phyloP scores from a whole-genome alignment of 208 protist species.

The Trypanosoma vivax region DNA sequence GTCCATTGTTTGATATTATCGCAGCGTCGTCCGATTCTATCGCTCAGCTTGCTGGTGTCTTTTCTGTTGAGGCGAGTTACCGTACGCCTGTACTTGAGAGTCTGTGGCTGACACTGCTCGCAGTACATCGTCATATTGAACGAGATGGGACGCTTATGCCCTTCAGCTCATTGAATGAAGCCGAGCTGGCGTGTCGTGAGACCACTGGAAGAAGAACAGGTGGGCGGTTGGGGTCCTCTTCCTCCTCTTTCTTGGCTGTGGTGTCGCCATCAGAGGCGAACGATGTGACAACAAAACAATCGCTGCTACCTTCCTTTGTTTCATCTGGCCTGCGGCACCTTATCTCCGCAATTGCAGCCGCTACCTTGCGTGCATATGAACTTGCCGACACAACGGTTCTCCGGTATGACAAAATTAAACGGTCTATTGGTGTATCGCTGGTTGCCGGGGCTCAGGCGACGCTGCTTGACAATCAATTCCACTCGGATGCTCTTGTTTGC shows the following conservation, averaged over 20 bases:
- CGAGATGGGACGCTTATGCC: background rate
- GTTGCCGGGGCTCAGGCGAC: conserved; percentile 17
- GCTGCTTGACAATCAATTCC: conserved; percentile 15
- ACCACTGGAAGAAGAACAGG: too few relatives aligned
- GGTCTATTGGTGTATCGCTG: conserved; percentile 10
- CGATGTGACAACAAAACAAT: background rate
- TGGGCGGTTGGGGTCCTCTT: too few relatives aligned
- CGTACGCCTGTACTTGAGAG: conserved; percentile 10
- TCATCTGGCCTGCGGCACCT: conserved; percentile 11
- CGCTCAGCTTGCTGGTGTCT: conserved; percentile 3
- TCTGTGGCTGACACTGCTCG: conserved; percentile 12
- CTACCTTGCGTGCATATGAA: conserved; percentile 11
- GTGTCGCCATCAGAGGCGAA: background rate
- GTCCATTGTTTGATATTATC: conserved; percentile 23
- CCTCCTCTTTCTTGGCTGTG: background rate
- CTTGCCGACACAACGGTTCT: conserved; percentile 5
- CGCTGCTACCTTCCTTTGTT: conserved; percentile 12
- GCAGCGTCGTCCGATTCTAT: conserved; percentile 12
- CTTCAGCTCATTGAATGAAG: too few relatives aligned
- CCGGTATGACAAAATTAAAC: conserved; percentile 18
- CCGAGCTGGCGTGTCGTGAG: too few relatives aligned
- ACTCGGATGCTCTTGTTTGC: conserved; percentile 11
- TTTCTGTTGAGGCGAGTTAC: conserved; percentile 1
- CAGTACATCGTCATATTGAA: conserved; percentile 4
- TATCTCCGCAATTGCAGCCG: conserved; percentile 1